Conservation (phyloP, 2,329 filamentous ascomycete genomes). For the Trichoderma guizhouense region DNA sequence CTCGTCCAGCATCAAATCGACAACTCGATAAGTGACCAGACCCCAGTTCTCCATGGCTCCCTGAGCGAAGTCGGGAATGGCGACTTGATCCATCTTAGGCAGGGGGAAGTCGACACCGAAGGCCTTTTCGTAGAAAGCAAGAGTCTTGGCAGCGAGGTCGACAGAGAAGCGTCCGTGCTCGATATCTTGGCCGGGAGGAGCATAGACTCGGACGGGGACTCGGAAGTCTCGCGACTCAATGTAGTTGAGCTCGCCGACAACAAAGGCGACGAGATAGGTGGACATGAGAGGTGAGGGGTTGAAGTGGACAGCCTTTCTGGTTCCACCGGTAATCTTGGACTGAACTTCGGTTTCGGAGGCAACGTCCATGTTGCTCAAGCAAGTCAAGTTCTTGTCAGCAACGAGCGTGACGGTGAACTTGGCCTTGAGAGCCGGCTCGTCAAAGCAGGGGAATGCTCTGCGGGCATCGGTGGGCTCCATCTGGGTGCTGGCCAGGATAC, state of each 20-base stretch:
- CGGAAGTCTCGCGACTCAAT: conserved; percentile 91
- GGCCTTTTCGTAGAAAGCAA: conserved; percentile 93
- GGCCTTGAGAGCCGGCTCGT: conserved; percentile 91
- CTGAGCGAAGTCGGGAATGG: conserved; percentile 83
- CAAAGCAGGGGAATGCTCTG: conserved; percentile 92
- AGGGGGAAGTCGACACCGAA: conserved; percentile 73
- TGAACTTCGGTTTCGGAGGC: conserved; percentile 69
- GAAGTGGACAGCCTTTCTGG: conserved; percentile 78
- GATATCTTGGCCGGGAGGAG: conserved; percentile 83
- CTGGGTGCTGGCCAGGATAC: conserved; percentile 85
- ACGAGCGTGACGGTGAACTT: conserved; percentile 88
- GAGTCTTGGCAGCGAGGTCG: conserved; percentile 81
- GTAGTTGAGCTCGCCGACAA: conserved; percentile 89
- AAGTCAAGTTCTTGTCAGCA: conserved; percentile 86
- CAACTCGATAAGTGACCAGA: conserved; percentile 88
- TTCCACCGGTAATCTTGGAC: conserved; percentile 38
- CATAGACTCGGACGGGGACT: conserved; percentile 89
- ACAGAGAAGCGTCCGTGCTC: conserved; percentile 89
- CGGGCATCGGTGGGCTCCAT: conserved; percentile 96
- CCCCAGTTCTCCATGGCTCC: conserved; percentile 99
- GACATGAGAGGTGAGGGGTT: conserved; percentile 93
- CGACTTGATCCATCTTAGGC: conserved; percentile 50
- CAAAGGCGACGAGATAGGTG: conserved; percentile 90
- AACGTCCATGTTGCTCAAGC: conserved; percentile 96
- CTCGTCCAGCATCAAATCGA: conserved; percentile 78